A percentile compares a stretch with the other conserved stretches of the same genome.
Evolutionary conservation across 139 green algal species (phyloP).

Genomic region (Chlamydomonas eustigma): DNA sequence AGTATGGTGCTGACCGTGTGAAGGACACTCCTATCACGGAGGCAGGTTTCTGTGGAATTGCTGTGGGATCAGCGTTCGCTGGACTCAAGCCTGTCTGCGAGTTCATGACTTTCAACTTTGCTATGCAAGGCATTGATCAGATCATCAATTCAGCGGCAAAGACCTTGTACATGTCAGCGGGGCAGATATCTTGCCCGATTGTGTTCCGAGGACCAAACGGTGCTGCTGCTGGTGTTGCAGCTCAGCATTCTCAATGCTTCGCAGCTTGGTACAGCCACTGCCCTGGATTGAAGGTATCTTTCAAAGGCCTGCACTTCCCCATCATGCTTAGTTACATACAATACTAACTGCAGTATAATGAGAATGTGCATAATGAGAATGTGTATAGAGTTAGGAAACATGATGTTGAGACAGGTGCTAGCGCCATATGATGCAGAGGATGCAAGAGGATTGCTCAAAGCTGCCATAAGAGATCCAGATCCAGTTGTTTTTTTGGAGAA

Average conservation of each 20-base stretch:
- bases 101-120: conserved; percentile 99
- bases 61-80: conserved; percentile 86
- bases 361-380: too few species aligned
- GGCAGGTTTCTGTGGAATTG: conserved; percentile 96
- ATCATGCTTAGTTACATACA: too few species aligned
- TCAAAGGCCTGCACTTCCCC: too few species aligned
- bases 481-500: conserved; percentile 98
- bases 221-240: conserved; percentile 91
- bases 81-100: conserved; percentile 91
- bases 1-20: conserved; percentile 92
- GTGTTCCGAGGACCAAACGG: conserved; percentile 98
- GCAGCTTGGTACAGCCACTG: conserved; percentile 92
- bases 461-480: conserved; percentile 93
- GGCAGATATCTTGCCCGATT: conserved; percentile 87
- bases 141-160: conserved; percentile 99
- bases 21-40: conserved; percentile 98
- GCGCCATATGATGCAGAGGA: conserved; percentile 95
- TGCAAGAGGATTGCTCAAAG: conserved; percentile 89
- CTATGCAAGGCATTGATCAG: conserved; percentile 72
- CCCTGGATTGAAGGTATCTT: conserved; percentile 90
- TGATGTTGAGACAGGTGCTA: too few species aligned
- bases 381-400: too few species aligned
- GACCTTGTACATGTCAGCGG: conserved; percentile 98
- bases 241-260: conserved; percentile 98
- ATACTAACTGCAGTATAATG: too few species aligned